Conservation (phyloP, 2,329 filamentous ascomycete genomes). For the Curvularia verruculosa region DNA sequence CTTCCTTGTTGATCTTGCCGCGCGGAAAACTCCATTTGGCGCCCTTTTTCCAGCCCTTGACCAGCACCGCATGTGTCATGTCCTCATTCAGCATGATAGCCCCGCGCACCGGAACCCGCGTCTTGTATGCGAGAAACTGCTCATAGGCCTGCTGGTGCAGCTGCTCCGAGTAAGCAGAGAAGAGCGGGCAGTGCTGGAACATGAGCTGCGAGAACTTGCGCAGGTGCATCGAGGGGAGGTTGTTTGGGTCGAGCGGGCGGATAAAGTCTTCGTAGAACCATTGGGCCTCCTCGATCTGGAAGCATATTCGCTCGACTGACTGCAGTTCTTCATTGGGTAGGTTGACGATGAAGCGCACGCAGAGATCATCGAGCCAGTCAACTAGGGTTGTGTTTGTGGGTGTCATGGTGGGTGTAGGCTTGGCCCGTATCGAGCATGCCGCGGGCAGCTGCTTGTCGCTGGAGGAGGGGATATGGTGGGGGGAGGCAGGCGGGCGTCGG, state of each 20-base stretch:
- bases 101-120: slow-evolving; percentile 87
- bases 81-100: slow-evolving; percentile 89
- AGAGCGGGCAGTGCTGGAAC: slow-evolving; percentile 90
- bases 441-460: slow-evolving; percentile 26
- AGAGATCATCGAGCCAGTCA: slow-evolving; percentile 97
- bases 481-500: slow-evolving; percentile 6
- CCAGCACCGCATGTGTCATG: slow-evolving; percentile 94
- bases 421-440: slow-evolving; percentile 68
- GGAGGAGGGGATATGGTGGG: slow-evolving; percentile 14
- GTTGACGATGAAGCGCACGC: slow-evolving; percentile 97
- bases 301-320: slow-evolving; percentile 92
- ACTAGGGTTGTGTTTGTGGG: slow-evolving; percentile 82
- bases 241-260: slow-evolving; percentile 80
- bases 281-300: slow-evolving; percentile 98
- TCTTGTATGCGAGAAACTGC: slow-evolving; percentile 93
- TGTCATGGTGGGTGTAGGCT: slow-evolving; percentile 61
- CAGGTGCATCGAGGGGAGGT: slow-evolving; percentile 82
- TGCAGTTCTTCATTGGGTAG: slow-evolving; percentile 88
- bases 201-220: slow-evolving; percentile 87
- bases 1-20: slow-evolving; percentile 98
- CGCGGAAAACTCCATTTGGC: slow-evolving; percentile 96
- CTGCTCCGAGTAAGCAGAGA: slow-evolving; percentile 78
- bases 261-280: slow-evolving; percentile 99
- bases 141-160: slow-evolving; percentile 84
- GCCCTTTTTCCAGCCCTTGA: slow-evolving; percentile 97